A percentile compares a stretch with the other conserved stretches of the same genome.
Evolutionary conservation across 345 rosid species (phyloP).

Genomic region (Salix dunnii): DNA sequence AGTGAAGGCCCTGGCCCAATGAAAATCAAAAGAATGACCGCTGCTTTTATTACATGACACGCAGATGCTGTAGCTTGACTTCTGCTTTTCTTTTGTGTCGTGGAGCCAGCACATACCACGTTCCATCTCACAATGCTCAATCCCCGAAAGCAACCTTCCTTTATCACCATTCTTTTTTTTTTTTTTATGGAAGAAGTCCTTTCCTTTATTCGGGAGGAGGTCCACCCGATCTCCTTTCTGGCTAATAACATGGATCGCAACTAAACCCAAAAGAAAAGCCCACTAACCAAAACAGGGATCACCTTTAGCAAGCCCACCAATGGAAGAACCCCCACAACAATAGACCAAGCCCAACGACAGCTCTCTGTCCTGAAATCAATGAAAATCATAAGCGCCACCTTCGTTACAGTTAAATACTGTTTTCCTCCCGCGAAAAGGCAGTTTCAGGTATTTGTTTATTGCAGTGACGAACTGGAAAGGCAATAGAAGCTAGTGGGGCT

Average conservation of each 20-base stretch:
- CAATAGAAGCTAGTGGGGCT: conserved; percentile 38
- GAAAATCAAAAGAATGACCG: not conserved
- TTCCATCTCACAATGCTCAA: not conserved
- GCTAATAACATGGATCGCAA: not conserved
- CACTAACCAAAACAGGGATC: not conserved
- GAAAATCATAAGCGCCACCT: conserved; percentile 33
- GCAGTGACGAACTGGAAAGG: conserved; percentile 59
- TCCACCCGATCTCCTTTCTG: not conserved
- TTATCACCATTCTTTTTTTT: not conserved
- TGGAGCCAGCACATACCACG: not conserved
- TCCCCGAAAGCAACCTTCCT: not conserved
- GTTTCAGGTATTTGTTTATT: conserved; percentile 41
- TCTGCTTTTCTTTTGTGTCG: not conserved
- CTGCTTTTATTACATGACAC: not conserved
- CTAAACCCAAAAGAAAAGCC: not conserved
- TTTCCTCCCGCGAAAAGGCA: conserved; percentile 54
- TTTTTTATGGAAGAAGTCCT: not conserved
- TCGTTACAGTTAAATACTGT: conserved; percentile 36
- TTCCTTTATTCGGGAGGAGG: not conserved
- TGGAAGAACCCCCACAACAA: not conserved
- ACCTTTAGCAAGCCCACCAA: not conserved
- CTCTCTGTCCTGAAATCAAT: not conserved
- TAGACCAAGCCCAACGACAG: conserved; percentile 12
- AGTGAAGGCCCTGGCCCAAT: not conserved
- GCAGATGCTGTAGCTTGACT: not conserved